phyloP scores from a whole-genome alignment of 78 protist species.

The Chrysochromulina parva region DNA sequence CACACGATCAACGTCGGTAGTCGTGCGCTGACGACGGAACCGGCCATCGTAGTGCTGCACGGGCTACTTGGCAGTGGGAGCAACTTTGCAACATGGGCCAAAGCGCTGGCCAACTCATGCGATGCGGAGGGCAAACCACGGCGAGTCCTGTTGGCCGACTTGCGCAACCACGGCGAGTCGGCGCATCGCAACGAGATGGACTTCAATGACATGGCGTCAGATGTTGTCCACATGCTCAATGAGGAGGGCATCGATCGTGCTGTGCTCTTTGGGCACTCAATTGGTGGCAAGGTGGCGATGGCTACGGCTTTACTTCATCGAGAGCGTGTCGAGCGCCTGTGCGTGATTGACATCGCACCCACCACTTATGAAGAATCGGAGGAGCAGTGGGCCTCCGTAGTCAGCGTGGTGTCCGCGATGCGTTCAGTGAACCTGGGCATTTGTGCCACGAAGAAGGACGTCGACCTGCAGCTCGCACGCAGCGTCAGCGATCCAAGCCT shows the following conservation, averaged over 20 bases:
- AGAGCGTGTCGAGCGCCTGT: background rate
- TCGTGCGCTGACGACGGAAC: no score
- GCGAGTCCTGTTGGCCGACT: background rate
- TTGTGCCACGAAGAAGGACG: no score
- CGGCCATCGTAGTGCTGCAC: background rate
- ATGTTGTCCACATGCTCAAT: background rate
- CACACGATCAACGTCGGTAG: no score
- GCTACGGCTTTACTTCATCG: background rate
- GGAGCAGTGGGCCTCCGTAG: background rate
- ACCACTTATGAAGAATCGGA: background rate
- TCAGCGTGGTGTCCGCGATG: no score
- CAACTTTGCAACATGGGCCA: background rate
- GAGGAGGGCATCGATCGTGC: background rate
- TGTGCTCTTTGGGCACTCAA: background rate
- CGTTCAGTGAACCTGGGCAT: no score
- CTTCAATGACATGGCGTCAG: background rate
- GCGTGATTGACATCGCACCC: background rate
- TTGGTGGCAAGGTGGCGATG: conserved; percentile 3
- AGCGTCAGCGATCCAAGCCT: background rate
- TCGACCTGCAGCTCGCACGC: background rate
- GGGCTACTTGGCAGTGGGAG: background rate
- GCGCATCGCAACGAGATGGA: background rate
- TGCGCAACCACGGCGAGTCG: background rate
- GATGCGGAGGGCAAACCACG: background rate
- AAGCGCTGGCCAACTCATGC: background rate